phyloP scores from a whole-genome alignment of 306 rosid species.

The Astragalus glycyphyllos region DNA sequence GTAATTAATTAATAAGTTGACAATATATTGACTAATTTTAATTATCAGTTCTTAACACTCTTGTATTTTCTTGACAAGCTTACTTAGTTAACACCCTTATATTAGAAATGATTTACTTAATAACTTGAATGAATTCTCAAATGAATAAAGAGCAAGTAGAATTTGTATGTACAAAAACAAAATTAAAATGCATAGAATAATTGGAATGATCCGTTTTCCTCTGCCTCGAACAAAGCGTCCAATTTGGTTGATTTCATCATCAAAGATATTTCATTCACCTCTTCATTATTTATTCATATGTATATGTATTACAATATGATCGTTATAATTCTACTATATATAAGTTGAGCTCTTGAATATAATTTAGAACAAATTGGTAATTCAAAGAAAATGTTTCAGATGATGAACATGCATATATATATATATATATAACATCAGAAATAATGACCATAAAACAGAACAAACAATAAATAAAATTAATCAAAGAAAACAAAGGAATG shows the following conservation, averaged over 20 bases:
- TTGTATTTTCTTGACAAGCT: not conserved
- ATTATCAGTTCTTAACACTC: not conserved
- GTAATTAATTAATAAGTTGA: not conserved
- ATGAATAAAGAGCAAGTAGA: not conserved
- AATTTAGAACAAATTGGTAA: too few species aligned
- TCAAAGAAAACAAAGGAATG: too few species aligned
- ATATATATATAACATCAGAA: too few species aligned
- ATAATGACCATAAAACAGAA: too few species aligned
- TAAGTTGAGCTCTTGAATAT: too few species aligned
- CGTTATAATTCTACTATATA: too few species aligned
- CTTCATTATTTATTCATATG: too few species aligned
- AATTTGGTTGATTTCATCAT: constrained; percentile 17
- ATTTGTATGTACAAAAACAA: not conserved
- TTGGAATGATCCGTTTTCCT: constrained; percentile 21
- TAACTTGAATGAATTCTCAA: not conserved
- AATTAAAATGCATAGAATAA: constrained; percentile 1
- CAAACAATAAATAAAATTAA: too few species aligned
- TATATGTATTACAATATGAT: too few species aligned
- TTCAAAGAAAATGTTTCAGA: too few species aligned
- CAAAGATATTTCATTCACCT: not conserved
- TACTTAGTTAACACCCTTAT: not conserved
- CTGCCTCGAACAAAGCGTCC: constrained; percentile 25
- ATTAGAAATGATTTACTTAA: not conserved
- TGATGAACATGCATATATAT: too few species aligned
- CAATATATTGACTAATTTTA: constrained; percentile 5